Percentiles rank a stretch among this genome's conserved stretches.
These are phyloP conservation scores for Botrytis tulipae DNA, from an alignment of 2,329 filamentous ascomycete species.

Conservation along the genomic window DNA sequence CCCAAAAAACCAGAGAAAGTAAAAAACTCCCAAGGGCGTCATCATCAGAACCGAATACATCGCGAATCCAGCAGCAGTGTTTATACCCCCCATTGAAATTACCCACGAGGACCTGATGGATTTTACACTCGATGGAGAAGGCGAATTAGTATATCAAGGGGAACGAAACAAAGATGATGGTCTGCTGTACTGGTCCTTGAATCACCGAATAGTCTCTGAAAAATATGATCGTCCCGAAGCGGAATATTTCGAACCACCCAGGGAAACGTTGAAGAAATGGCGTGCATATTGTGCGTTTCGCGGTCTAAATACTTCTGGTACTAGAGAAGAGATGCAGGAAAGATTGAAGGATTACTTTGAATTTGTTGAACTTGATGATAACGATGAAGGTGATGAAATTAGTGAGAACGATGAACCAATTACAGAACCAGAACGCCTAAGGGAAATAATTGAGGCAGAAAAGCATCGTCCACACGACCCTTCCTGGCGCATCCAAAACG, in stretches of 20 bases:
- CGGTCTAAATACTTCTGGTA: background rate
- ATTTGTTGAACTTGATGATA: background rate
- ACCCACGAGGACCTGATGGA: background rate
- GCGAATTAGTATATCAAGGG: background rate
- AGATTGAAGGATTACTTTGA: background rate
- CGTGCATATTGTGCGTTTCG: constrained; percentile 1
- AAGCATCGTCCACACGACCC: background rate
- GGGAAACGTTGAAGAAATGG: background rate
- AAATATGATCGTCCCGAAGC: background rate
- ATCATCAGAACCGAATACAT: background rate
- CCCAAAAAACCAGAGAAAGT: background rate
- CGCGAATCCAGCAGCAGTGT: background rate
- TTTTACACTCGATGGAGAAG: background rate
- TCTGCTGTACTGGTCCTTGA: background rate
- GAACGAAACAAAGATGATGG: background rate
- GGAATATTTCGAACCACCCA: background rate
- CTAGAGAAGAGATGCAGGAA: background rate
- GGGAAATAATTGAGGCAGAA: background rate
- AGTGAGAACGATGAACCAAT: too few relatives aligned
- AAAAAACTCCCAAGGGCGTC: background rate
- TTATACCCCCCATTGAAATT: background rate
- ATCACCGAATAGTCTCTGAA: background rate
- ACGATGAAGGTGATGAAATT: background rate
- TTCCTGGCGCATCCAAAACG: background rate
- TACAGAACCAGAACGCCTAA: background rate